Percentiles rank a stretch among this genome's conserved stretches.
Evolutionary conservation across 2,329 filamentous ascomycete species (phyloP).

Genomic region (Emericellopsis atlantica): DNA sequence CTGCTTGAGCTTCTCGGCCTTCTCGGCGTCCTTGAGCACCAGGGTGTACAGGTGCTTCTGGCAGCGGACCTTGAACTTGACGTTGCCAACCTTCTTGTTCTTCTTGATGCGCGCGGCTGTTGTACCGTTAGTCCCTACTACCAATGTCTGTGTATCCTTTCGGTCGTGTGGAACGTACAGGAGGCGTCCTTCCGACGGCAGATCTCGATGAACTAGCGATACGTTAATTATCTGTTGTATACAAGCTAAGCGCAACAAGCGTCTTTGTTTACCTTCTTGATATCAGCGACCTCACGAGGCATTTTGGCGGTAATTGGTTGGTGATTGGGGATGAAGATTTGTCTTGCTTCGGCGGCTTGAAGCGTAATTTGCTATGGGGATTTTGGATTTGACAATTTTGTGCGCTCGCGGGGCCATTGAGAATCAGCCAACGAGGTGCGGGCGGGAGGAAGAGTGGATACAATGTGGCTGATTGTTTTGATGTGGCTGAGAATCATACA

Average conservation of each 20-base stretch:
- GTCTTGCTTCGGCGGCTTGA: too few species aligned
- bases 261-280: constrained; percentile 62
- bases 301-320: constrained; percentile 56
- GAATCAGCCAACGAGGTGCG: constrained; percentile 6
- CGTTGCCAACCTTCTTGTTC: constrained; percentile 78
- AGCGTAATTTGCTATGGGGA: constrained; percentile 2
- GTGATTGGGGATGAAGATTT: not conserved
- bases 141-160: not conserved
- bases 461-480: not conserved
- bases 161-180: constrained; percentile 54
- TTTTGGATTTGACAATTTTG: constrained; percentile 13
- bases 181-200: constrained; percentile 98
- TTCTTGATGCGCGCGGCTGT: constrained; percentile 89
- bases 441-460: not conserved
- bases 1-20: constrained; percentile 99
- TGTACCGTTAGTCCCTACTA: constrained; percentile 4
- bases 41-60: constrained; percentile 93
- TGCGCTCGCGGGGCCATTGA: constrained; percentile 12
- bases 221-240: not conserved
- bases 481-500: not conserved
- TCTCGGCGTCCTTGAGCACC: constrained; percentile 95
- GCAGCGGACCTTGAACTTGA: constrained; percentile 99
- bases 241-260: constrained; percentile 7
- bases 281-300: constrained; percentile 96
- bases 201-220: constrained; percentile 90